Base-by-base conservation (phyloP, 164 flowering plant species). In the Vitis vinifera region DNA sequence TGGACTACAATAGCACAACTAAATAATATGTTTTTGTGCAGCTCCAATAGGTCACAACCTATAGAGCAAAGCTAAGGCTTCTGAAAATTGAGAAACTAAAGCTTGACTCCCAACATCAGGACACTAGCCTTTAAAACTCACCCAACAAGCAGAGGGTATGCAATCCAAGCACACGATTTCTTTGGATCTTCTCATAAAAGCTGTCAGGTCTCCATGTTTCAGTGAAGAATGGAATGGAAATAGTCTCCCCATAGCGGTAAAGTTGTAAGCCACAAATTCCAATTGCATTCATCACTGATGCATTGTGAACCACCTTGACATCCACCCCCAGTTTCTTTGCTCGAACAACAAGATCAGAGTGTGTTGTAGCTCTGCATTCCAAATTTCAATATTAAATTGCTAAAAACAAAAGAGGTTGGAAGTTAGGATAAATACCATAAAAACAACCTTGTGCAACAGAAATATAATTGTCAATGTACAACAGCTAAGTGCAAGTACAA, bases 131-230 rank as follows among this genome's bases (percentile, higher is more conserved):
- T 17, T 57, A 23, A 69, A 68, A 1, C 81, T 74, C 70, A 94
- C 99, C 99, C 79, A 95, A 79, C 79, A 95, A 81, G 76, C 99
- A 95, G 23, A 91, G 91, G 1, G 99, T 91, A 74, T 95, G 99
- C 83, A 93, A 77, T 13, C 94, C 97, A 75, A 87, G 87, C 5
- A 2, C 31, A 12, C 89, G 86, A 59, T 95, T 95, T 57, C 77
- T 81, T 62, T 82, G 76, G 63, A 95, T 90, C 81, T 91, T 93
- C 71, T 91, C 93, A 75, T 95, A 93, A 67, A 93, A 95, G 87
- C 98, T 93, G 71, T 87, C 87, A 58, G 99, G 99, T 71, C 87
- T 86, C 99, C 98, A 95, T 11, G 88, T 82, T 51, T 93, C 97
- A 2, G 98, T 95, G 61, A 95, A 93, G 79, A 93, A 95, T 29